These are phyloP conservation scores for Microcera coccophila DNA, from an alignment of 2,329 filamentous ascomycete species.

Conservation along the genomic window DNA sequence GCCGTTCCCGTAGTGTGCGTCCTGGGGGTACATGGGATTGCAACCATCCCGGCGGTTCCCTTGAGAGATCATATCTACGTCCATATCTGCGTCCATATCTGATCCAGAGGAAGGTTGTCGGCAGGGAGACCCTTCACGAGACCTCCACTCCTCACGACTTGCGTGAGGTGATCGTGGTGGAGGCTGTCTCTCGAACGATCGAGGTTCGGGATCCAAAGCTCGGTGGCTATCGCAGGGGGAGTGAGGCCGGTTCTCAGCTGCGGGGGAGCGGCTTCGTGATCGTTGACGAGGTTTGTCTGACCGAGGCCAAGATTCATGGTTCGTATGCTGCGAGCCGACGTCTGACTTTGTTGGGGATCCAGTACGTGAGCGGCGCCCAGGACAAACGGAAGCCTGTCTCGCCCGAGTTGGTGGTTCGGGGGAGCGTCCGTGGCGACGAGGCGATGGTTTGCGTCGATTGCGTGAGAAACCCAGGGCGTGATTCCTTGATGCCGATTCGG, in stretches of 20 bases:
- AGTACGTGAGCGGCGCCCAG: slow-evolving; percentile 21
- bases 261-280: slow-evolving; percentile 24
- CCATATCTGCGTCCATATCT: slow-evolving; percentile 48
- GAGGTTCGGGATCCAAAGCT: slow-evolving; percentile 18
- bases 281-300: slow-evolving; percentile 17
- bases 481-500: slow-evolving; percentile 33
- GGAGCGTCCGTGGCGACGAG: slow-evolving; percentile 29
- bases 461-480: slow-evolving; percentile 32
- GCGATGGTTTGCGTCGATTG: slow-evolving; percentile 30
- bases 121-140: slow-evolving; percentile 28
- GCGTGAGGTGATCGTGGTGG: slow-evolving; percentile 25
- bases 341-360: slow-evolving; percentile 24
- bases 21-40: slow-evolving; percentile 37
- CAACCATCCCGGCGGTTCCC: slow-evolving; percentile 42
- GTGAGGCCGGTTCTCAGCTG: slow-evolving; percentile 17
- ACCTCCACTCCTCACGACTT: slow-evolving; percentile 26
- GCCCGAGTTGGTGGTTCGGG: slow-evolving; percentile 25
- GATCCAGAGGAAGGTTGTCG: slow-evolving; percentile 44
- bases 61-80: slow-evolving; percentile 47
- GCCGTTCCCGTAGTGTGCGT: slow-evolving; percentile 37
- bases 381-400: slow-evolving; percentile 17
- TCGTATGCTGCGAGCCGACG: slow-evolving; percentile 20
- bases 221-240: slow-evolving; percentile 13
- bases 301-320: slow-evolving; percentile 23
- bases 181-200: slow-evolving; percentile 18